phyloP scores from a whole-genome alignment of 768 basidiomycete genomes.

The Boletus rubescentipes region DNA sequence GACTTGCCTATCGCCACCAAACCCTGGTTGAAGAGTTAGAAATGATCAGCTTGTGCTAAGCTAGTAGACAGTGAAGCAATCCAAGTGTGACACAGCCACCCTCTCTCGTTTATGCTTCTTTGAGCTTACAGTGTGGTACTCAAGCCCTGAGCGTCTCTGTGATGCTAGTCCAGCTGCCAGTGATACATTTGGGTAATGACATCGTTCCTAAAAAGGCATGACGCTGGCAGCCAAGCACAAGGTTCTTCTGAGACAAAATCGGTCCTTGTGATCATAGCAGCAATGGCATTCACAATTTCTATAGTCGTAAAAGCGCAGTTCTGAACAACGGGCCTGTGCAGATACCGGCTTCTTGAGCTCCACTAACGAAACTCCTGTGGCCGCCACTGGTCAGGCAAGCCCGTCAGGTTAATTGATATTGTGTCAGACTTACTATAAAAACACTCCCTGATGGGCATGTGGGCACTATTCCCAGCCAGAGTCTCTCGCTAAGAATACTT shows the following conservation, averaged over 20 bases:
- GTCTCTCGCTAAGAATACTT: not conserved
- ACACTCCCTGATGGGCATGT: too few relatives aligned
- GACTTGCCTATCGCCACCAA: constrained; percentile 87
- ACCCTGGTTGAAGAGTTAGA: constrained; percentile 85
- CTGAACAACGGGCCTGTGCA: not conserved
- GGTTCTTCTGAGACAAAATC: not conserved
- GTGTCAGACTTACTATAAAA: constrained; percentile 2
- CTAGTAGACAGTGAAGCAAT: not conserved
- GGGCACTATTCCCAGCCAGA: not conserved
- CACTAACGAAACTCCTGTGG: not conserved
- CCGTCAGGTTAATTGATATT: not conserved
- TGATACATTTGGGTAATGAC: not conserved
- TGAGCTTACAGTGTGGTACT: not conserved
- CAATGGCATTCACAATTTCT: not conserved
- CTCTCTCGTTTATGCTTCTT: not conserved
- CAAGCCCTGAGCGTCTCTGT: too few relatives aligned
- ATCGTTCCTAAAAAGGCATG: too few relatives aligned
- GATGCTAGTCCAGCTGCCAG: too few relatives aligned
- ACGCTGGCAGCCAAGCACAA: not conserved
- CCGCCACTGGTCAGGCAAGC: not conserved
- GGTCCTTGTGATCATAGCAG: not conserved
- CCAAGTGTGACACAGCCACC: not conserved
- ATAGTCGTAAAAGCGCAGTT: not conserved
- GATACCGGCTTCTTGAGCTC: not conserved
- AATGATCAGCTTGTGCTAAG: constrained; percentile 47